Conservation (phyloP, 2,329 filamentous ascomycete genomes). For the Fusarium brevicatenulatum region DNA sequence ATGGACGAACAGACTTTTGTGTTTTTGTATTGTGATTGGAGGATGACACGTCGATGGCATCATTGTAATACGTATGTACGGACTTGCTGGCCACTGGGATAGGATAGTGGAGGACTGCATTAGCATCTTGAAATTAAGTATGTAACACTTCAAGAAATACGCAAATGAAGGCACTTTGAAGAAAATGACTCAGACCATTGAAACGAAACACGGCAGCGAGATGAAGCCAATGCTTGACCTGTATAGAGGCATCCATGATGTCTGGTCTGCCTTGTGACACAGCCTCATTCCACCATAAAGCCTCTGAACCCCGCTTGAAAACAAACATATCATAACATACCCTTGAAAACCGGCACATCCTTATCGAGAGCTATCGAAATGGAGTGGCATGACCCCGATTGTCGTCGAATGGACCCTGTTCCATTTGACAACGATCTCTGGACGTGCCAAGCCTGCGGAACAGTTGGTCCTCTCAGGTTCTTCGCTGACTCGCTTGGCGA, state of each 20-base stretch:
- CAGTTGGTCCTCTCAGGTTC: conserved; percentile 10
- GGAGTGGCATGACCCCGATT: conserved; percentile 22
- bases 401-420: conserved; percentile 13
- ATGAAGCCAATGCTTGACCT: neutral
- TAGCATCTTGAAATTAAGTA: neutral
- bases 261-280: neutral
- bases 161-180: neutral
- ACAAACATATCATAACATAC: neutral
- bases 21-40: neutral
- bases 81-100: neutral
- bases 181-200: neutral
- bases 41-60: neutral
- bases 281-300: conserved; percentile 6
- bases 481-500: neutral
- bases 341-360: neutral
- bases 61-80: neutral
- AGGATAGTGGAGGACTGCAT: neutral
- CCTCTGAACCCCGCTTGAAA: conserved; percentile 8
- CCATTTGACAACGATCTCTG: conserved; percentile 5
- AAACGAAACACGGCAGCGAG: neutral
- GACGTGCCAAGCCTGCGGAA: conserved; percentile 21
- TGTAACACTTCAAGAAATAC: neutral
- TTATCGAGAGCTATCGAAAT: neutral
- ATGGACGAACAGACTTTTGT: neutral
- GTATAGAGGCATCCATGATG: neutral